A percentile compares a stretch with the other conserved stretches of the same genome.
Evolutionary conservation across 306 rosid genomes (phyloP).

Genomic region (Castanospermum australe): DNA sequence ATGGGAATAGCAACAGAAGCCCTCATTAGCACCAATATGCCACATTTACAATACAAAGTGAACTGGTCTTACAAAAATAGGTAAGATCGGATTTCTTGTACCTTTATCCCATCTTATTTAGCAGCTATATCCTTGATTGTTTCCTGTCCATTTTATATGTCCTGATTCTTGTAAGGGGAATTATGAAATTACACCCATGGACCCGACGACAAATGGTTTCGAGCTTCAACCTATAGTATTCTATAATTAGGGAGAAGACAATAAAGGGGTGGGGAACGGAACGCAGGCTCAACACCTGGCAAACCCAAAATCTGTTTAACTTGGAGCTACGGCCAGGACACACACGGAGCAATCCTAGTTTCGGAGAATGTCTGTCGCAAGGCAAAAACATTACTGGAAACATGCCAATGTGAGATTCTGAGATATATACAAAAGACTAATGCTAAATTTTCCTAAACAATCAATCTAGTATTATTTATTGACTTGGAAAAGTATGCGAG

Average conservation of each 20-base stretch:
- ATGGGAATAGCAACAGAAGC: not conserved
- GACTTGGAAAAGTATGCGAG: not conserved
- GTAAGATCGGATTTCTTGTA: not conserved
- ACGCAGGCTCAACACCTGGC: not conserved
- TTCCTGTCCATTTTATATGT: not conserved
- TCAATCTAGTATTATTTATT: too few relatives aligned
- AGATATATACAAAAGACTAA: not conserved
- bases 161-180: not conserved
- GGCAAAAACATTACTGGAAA: not conserved
- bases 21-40: not conserved
- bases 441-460: too few relatives aligned
- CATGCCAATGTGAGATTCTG: too few relatives aligned
- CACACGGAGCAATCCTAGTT: not conserved
- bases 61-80: not conserved
- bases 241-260: not conserved
- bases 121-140: not conserved
- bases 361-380: not conserved
- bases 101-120: not conserved
- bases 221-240: not conserved
- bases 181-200: not conserved
- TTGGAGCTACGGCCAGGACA: not conserved
- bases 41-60: not conserved
- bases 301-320: not conserved
- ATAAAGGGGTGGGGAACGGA: not conserved
- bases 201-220: not conserved